phyloP scores from a whole-genome alignment of 2,329 filamentous ascomycete genomes.

The Colletotrichum caudatum region DNA sequence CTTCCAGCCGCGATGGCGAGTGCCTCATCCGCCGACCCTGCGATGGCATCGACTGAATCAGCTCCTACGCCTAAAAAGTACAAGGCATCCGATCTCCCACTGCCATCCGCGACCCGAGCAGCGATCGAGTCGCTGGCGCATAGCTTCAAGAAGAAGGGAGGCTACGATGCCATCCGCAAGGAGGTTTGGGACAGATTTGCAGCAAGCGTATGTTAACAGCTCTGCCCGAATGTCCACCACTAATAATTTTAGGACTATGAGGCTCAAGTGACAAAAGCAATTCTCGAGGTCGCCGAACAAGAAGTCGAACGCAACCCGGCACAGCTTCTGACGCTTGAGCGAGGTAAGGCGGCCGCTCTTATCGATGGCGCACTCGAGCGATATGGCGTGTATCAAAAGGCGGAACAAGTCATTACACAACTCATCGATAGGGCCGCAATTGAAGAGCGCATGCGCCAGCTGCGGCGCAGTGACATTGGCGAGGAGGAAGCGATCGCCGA shows the following conservation, averaged over 20 bases:
- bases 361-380: conserved; percentile 84
- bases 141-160: conserved; percentile 87
- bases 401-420: conserved; percentile 71
- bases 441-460: conserved; percentile 75
- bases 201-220: conserved; percentile 66
- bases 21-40: conserved; percentile 15
- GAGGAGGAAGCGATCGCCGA: conserved; percentile 76
- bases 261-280: conserved; percentile 71
- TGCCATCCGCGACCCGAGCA: conserved; percentile 77
- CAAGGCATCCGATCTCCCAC: conserved; percentile 80
- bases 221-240: not conserved
- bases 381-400: conserved; percentile 79
- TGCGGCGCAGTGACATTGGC: conserved; percentile 76
- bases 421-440: conserved; percentile 77
- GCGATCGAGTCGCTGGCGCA: conserved; percentile 82
- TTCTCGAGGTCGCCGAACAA: conserved; percentile 76
- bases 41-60: conserved; percentile 3
- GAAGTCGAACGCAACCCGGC: conserved; percentile 82
- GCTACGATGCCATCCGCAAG: conserved; percentile 83
- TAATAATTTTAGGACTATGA: conserved; percentile 71
- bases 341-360: conserved; percentile 78
- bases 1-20: conserved; percentile 25
- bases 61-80: conserved; percentile 59
- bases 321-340: conserved; percentile 78
- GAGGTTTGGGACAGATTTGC: conserved; percentile 81